Evolutionary conservation across 1,139 yeast species (phyloP).

Genomic region (Suhomyces bribrorum): DNA sequence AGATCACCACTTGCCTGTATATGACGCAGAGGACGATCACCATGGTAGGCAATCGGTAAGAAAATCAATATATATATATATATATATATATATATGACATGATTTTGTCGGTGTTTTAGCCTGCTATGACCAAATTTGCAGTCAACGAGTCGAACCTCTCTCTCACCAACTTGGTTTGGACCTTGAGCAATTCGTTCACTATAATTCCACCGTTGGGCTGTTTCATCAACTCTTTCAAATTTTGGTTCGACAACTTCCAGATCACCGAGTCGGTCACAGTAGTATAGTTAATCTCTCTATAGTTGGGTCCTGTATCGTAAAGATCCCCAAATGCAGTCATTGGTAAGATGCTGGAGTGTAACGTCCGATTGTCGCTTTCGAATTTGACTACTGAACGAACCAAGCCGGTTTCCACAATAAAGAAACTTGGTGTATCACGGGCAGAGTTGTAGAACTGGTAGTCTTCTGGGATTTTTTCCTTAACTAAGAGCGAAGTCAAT

Average conservation of each 20-base stretch:
- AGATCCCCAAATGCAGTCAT: conserved; percentile 87
- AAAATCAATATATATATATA: too few relatives aligned
- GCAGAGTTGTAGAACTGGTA: conserved; percentile 51
- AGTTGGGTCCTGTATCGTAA: conserved; percentile 32
- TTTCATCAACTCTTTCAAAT: conserved; percentile 46
- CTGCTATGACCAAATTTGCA: conserved; percentile 66
- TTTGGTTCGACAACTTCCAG: conserved; percentile 65
- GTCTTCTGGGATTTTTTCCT: conserved; percentile 51
- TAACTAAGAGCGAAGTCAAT: conserved; percentile 53
- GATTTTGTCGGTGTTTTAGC: conserved; percentile 11
- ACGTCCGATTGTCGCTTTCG: conserved; percentile 55
- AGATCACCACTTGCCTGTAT: too few relatives aligned
- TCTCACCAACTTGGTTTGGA: conserved; percentile 65
- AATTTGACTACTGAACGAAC: conserved; percentile 60
- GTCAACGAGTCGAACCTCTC: conserved; percentile 75
- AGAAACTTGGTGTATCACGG: conserved; percentile 45
- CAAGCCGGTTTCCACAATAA: conserved; percentile 78
- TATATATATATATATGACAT: too few relatives aligned
- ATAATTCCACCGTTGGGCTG: conserved; percentile 49
- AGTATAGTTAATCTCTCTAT: conserved; percentile 48
- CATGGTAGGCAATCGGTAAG: neutral
- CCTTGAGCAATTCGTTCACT: conserved; percentile 67
- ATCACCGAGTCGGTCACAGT: conserved; percentile 58
- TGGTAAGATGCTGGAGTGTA: conserved; percentile 81
- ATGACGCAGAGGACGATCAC: too few relatives aligned